A percentile compares a stretch with the other conserved stretches of the same genome.
Conservation (phyloP, 2,329 filamentous ascomycete genomes). For the Xylariaceae sp. region DNA sequence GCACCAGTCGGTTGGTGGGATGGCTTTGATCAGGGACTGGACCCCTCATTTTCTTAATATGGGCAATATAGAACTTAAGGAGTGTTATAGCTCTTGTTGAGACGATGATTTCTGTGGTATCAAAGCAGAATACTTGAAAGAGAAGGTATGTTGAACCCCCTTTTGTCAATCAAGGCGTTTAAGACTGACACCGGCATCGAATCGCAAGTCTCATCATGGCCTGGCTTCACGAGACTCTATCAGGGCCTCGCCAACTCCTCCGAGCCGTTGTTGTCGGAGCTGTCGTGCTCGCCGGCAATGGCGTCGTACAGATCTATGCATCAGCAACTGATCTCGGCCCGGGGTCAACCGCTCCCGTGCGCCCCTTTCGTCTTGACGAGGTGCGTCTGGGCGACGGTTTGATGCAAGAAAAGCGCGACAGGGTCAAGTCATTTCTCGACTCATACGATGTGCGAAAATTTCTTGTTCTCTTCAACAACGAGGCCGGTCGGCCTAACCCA, state of each 20-base stretch:
- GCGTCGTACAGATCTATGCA: constrained; percentile 5
- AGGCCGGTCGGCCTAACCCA: constrained; percentile 30
- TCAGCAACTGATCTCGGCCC: constrained; percentile 25
- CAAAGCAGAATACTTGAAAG: neutral
- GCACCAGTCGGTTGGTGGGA: constrained; percentile 6
- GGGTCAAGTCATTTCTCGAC: constrained; percentile 29
- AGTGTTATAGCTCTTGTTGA: neutral
- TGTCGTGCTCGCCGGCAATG: constrained; percentile 10
- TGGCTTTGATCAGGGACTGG: neutral
- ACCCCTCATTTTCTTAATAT: constrained; percentile 6
- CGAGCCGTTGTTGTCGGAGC: constrained; percentile 12
- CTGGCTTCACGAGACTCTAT: constrained; percentile 5
- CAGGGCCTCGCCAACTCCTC: constrained; percentile 15
- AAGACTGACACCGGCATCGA: neutral
- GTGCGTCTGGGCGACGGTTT: constrained; percentile 30
- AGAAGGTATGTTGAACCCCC: neutral
- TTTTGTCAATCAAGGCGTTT: neutral
- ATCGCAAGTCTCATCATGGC: constrained; percentile 9
- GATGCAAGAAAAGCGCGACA: constrained; percentile 33
- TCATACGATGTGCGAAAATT: constrained; percentile 31
- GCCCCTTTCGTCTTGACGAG: constrained; percentile 32
- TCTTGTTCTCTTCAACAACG: constrained; percentile 32
- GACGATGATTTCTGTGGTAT: neutral
- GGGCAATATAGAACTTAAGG: neutral
- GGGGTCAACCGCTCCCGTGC: constrained; percentile 30